phyloP scores from a whole-genome alignment of 192 early-diverging fungal genomes.

The Borealophlyctis nickersoniae region DNA sequence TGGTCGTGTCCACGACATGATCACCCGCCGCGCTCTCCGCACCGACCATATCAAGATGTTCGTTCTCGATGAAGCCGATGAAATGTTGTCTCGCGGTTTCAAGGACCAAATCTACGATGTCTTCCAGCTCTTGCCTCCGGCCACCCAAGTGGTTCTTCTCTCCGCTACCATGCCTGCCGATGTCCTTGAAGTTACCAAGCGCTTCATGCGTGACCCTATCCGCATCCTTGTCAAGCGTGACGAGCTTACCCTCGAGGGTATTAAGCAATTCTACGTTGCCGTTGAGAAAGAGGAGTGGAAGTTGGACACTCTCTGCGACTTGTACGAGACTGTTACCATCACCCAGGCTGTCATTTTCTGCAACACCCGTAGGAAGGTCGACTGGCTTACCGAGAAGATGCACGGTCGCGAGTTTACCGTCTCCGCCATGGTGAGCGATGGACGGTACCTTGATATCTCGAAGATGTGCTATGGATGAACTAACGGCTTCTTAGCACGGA shows the following conservation, averaged over 20 bases:
- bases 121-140: slow-evolving; percentile 84
- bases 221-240: slow-evolving; percentile 98
- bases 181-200: slow-evolving; percentile 92
- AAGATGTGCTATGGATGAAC: slow-evolving; percentile 8
- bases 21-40: slow-evolving; percentile 83
- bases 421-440: slow-evolving; percentile 76
- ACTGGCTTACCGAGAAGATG: slow-evolving; percentile 98
- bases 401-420: slow-evolving; percentile 88
- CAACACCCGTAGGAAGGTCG: slow-evolving; percentile 99
- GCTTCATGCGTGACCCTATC: slow-evolving; percentile 98
- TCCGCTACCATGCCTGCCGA: slow-evolving; percentile 96
- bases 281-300: slow-evolving; percentile 99
- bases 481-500: slow-evolving; percentile 65
- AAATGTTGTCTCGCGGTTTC: slow-evolving; percentile 98
- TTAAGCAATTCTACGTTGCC: slow-evolving; percentile 95
- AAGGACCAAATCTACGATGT: slow-evolving; percentile 98
- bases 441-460: background rate
- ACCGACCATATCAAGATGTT: slow-evolving; percentile 93
- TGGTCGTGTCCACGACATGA: slow-evolving; percentile 98
- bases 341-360: slow-evolving; percentile 99
- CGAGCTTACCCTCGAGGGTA: slow-evolving; percentile 92
- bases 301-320: slow-evolving; percentile 95
- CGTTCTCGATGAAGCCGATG: slow-evolving; percentile 98
- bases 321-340: slow-evolving; percentile 97
- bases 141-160: slow-evolving; percentile 93